Evolutionary conservation across 2,329 filamentous ascomycete species (phyloP).

Genomic region (Cladosporium sphaerospermum): DNA sequence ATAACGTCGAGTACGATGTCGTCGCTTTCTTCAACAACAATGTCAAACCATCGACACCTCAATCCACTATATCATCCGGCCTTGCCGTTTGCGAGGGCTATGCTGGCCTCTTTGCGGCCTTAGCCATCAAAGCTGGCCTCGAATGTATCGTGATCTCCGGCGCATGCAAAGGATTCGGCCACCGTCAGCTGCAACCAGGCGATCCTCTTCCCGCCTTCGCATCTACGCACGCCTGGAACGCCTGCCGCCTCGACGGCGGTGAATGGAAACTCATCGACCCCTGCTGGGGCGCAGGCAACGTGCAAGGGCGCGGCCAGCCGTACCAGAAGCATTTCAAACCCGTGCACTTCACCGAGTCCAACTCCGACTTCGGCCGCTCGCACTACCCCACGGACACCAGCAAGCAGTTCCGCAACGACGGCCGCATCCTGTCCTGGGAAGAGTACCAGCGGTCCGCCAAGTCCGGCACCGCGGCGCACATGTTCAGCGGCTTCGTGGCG

Average conservation of each 20-base stretch:
- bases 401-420: conserved; percentile 71
- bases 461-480: conserved; percentile 36
- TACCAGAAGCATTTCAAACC: conserved; percentile 67
- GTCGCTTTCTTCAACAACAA: conserved; percentile 68
- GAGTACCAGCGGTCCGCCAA: conserved; percentile 67
- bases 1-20: conserved; percentile 84
- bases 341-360: conserved; percentile 54
- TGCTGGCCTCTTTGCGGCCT: conserved; percentile 70
- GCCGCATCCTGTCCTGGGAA: conserved; percentile 64
- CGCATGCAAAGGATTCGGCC: conserved; percentile 81
- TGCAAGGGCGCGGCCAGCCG: conserved; percentile 47
- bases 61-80: conserved; percentile 67
- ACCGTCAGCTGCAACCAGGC: conserved; percentile 56
- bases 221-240: conserved; percentile 83
- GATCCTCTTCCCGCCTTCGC: conserved; percentile 57
- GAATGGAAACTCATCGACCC: conserved; percentile 87
- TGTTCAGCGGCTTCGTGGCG: conserved; percentile 43
- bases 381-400: conserved; percentile 68
- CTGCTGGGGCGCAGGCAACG: conserved; percentile 84
- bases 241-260: conserved; percentile 73
- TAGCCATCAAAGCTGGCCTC: conserved; percentile 73
- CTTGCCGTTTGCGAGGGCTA: conserved; percentile 90
- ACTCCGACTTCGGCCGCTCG: conserved; percentile 71
- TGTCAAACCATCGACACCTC: conserved; percentile 61
- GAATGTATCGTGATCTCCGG: conserved; percentile 69